Evolutionary conservation across 495 filamentous ascomycete genomes (phyloP).

Genomic region (Alectoria sarmentosa): DNA sequence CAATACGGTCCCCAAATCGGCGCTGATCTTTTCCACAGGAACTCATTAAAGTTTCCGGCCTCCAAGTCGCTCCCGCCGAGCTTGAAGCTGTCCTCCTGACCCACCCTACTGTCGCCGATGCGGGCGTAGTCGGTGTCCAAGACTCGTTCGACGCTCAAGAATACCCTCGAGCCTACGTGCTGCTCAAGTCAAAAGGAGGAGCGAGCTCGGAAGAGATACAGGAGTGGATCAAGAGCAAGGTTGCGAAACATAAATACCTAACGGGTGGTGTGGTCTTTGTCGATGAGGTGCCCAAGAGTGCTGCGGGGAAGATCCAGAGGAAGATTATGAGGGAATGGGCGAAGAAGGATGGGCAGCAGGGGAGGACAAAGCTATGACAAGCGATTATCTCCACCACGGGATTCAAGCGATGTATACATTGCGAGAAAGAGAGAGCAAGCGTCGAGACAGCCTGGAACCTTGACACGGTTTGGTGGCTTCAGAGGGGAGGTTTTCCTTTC

Average conservation of each 20-base stretch:
- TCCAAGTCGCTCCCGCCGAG: constrained; percentile 84
- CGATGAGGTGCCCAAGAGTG: constrained; percentile 76
- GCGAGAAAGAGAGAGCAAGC: not conserved
- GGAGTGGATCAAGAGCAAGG: constrained; percentile 54
- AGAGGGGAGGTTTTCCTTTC: too few species aligned
- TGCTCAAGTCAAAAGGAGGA: constrained; percentile 46
- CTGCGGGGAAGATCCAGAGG: constrained; percentile 81
- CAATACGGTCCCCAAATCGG: constrained; percentile 40
- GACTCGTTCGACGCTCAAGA: constrained; percentile 63
- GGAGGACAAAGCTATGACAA: constrained; percentile 24
- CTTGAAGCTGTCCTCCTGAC: constrained; percentile 67
- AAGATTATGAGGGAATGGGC: constrained; percentile 55
- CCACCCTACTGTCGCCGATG: constrained; percentile 68
- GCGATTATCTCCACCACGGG: not conserved
- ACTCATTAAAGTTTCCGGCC: constrained; percentile 79
- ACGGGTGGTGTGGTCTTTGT: constrained; percentile 79
- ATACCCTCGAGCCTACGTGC: constrained; percentile 75
- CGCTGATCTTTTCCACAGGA: constrained; percentile 66
- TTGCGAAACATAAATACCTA: constrained; percentile 67
- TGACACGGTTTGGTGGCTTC: too few species aligned
- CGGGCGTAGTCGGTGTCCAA: constrained; percentile 73
- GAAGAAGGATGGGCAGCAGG: constrained; percentile 34
- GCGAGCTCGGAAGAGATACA: constrained; percentile 54
- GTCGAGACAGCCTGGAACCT: too few species aligned
- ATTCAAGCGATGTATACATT: not conserved